Evolutionary conservation across 176 grass and related monocot species (phyloP).

Genomic region (Phoenix dactylifera): DNA sequence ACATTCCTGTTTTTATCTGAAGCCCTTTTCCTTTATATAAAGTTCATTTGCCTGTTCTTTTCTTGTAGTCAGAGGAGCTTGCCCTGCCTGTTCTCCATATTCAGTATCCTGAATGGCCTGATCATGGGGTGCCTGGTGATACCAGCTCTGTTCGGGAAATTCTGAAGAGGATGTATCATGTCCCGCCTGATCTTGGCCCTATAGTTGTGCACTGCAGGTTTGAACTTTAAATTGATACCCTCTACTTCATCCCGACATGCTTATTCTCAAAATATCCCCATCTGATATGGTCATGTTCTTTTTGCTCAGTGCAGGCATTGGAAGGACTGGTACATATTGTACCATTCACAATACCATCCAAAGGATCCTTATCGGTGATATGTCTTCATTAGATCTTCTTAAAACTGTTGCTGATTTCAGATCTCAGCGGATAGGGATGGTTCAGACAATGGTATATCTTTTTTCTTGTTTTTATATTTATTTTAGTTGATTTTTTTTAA

Average conservation of each 20-base stretch:
- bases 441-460: conserved; percentile 57
- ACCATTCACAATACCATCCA: conserved; percentile 78
- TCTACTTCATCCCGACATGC: background rate
- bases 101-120: conserved; percentile 75
- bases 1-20: background rate
- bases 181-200: conserved; percentile 33
- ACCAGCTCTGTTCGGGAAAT: conserved; percentile 46
- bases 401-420: conserved; percentile 60
- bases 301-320: conserved; percentile 76
- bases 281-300: conserved; percentile 20
- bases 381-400: conserved; percentile 34
- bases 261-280: background rate
- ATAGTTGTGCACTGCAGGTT: conserved; percentile 98
- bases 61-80: conserved; percentile 34
- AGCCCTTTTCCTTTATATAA: background rate
- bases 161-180: conserved; percentile 40
- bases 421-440: conserved; percentile 60
- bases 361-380: conserved; percentile 56
- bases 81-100: conserved; percentile 61
- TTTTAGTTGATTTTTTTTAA: no score
- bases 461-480: background rate
- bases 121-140: conserved; percentile 71
- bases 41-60: background rate
- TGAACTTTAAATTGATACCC: background rate
- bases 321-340: conserved; percentile 83